Conservation (phyloP, 1,139 yeast species). For the Pichia sp. region DNA sequence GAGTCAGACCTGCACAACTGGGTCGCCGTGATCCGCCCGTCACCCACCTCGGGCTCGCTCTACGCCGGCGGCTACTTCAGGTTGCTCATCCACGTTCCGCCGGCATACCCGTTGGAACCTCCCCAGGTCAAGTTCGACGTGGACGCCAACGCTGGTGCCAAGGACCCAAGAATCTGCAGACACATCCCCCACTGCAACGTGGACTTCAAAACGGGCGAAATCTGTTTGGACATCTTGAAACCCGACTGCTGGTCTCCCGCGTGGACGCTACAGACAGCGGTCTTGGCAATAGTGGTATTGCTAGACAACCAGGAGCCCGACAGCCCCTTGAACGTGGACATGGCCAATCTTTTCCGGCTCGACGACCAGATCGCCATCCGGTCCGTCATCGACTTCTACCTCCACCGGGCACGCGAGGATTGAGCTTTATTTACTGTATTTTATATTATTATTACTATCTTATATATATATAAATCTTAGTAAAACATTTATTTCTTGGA, state of each 20-base stretch:
- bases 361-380: conserved; percentile 56
- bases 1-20: conserved; percentile 49
- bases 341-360: conserved; percentile 67
- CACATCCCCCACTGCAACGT: conserved; percentile 76
- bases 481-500: conserved; percentile 49
- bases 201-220: conserved; percentile 65
- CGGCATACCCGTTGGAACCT: conserved; percentile 62
- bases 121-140: conserved; percentile 52
- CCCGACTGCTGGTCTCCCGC: conserved; percentile 81
- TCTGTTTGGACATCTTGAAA: conserved; percentile 71
- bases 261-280: conserved; percentile 70
- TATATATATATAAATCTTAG: conserved; percentile 4
- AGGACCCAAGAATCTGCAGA: conserved; percentile 16
- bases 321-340: conserved; percentile 80
- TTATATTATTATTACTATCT: neutral
- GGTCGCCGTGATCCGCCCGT: conserved; percentile 59
- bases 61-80: conserved; percentile 50
- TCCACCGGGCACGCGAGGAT: neutral
- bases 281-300: conserved; percentile 66
- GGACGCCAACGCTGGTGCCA: neutral
- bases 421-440: neutral
- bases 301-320: conserved; percentile 79
- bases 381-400: conserved; percentile 57
- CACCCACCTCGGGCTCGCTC: conserved; percentile 41
- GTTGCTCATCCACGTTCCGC: conserved; percentile 18